phyloP scores from a whole-genome alignment of 441 rosid genomes.

The Francoa sonchifolia region DNA sequence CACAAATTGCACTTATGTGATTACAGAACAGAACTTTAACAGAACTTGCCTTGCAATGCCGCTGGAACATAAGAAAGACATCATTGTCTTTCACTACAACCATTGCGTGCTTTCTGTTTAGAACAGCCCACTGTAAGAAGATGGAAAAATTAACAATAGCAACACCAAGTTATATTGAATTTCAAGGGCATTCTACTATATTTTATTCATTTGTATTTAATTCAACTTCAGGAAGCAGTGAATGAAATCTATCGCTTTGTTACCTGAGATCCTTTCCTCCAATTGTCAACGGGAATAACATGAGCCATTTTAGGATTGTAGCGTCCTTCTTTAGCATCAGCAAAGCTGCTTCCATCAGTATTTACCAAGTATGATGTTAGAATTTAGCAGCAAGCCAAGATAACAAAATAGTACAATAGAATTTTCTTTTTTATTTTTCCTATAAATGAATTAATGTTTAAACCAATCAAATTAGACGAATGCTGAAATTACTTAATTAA shows the following conservation, averaged over 20 bases:
- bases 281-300: conserved; percentile 59
- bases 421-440: background rate
- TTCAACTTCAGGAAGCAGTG: conserved; percentile 3
- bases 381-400: conserved; percentile 5
- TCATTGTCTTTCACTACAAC: no score
- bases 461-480: no score
- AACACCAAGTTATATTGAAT: conserved; percentile 5
- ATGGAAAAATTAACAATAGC: conserved; percentile 10
- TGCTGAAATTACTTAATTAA: no score
- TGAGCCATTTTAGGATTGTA: conserved; percentile 90
- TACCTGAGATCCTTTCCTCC: conserved; percentile 99
- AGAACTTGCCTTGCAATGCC: no score
- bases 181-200: no score
- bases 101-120: no score
- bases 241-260: conserved; percentile 9
- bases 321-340: conserved; percentile 92
- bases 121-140: conserved; percentile 72
- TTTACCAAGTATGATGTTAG: background rate
- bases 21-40: no score
- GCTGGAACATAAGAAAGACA: no score
- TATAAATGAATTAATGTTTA: no score
- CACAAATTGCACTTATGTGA: no score
- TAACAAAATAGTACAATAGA: background rate
- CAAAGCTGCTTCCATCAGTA: conserved; percentile 52
- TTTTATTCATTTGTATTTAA: background rate